Base-by-base conservation (phyloP, 208 protist species). In the Trypanosoma melophagium region DNA sequence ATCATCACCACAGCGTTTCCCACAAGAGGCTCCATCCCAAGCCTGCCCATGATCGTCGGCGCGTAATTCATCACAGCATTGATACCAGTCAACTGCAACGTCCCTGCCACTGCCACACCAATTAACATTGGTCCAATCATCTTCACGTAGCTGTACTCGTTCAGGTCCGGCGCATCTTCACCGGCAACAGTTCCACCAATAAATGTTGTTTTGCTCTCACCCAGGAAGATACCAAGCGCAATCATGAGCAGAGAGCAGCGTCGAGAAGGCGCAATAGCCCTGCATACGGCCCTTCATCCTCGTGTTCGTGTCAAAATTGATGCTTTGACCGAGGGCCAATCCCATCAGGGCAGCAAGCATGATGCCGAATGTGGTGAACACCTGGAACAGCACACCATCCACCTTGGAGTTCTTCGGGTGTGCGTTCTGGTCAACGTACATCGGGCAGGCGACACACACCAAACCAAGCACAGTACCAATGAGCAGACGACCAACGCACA, bases 11-110 rank as follows among this genome's bases (percentile, higher is more conserved):
- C 54, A 58, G 92, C 83, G 76, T 91, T 95, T 42, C 90, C 90
- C 16, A 87, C 66, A 3, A 93, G 79, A 35, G 87, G 79, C 1
- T 75, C 76, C 38, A 92, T 71, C 42, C 85, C 82, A 40, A 91
- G 69, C 50, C 70, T 83, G 25, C 69, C 66, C 77, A 86, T 92
- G 65, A 95, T 93, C 28, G 72, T 86, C 41, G 87, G 87, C 40
- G 90, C 87, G 74, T 93, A 95, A 77, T 92, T 93, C 85, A 92
- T 92, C 31, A 93, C 76, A 52, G 87, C 87, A 69, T 93, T 93
- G 69, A 92, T 90, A 42, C 90, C 90, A 35, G 90, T 95, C 72
- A 95, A 69, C 71, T 93, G 89, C 60, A 86, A 66, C 59, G 89
- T 86, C 28, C 79, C 75, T 24, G 80, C 76, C 63, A 88, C 75